Evolutionary conservation across 176 grass and related monocot genomes (phyloP), one percentile per base, ranked within the genome.

Genomic region (Hyparrhenia diplandra): DNA sequence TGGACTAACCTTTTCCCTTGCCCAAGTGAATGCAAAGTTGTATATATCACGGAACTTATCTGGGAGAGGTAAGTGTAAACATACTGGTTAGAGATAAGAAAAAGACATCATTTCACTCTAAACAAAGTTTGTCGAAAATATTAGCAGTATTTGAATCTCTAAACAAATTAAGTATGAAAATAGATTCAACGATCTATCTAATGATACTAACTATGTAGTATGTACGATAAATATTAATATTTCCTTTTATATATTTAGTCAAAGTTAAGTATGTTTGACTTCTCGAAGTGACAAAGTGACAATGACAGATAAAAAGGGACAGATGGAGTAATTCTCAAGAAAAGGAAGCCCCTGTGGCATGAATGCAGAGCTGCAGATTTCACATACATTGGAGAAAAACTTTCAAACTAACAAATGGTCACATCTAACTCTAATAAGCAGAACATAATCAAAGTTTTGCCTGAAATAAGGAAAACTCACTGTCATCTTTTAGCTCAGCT

Each of bases 21-120:
- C 97, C 97, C 97, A 99, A 85, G 76, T 69, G 88, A 99, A 99
- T 23, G 97, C 89, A 27, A 99, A 99, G 85, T 93, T 94, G 91
- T 99, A 99, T 68, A 99, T 99, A 67, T 99, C 97, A 85, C 91
- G 80, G 74, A 99, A 99, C 69, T 99, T 99, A 79, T 99, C 97
- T 99, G 97, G 41, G 43, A 79, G 67, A 82, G 31, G 18, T 76
- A 85, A 90, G 34, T 85, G 63, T 34, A 61, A 63, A 80, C 29
- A 74, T 24, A 82, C 27, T 65, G 32, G 35, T 87, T 88, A 25
- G 79, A 60, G 60, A 61, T 34, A 66, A 82, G 58, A 78, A 69
- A 80, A 78, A 20, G 5, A 41, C 66, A 45, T 24, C 8, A 85
- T 61, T 77, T 72, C 35, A 83, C 68, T 42, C 25, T 52, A n/a